Evolutionary conservation across 257 asterid genomes (phyloP), one percentile per base, ranked within the genome.

Genomic region (Gentiana straminea): DNA sequence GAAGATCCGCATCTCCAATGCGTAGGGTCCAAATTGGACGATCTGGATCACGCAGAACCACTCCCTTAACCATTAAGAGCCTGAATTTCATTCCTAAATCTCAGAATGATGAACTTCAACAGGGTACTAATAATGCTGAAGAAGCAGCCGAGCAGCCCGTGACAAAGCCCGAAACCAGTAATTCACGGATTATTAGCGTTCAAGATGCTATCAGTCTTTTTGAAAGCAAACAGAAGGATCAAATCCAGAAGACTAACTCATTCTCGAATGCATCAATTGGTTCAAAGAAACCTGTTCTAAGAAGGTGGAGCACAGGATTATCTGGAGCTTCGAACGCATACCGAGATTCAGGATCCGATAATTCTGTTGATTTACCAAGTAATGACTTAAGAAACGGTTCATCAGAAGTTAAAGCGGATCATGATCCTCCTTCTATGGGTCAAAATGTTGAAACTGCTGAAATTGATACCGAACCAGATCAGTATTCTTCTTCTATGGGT

Each of bases 1-100:
- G 96, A 75, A 82, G 97, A 77, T 82, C 97, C 38, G 93, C 97
- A 54, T 92, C 99, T 76, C 99, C 99, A 55, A 89, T 92, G 99
- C 78, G 95, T 54, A 83, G 99, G 78, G 62, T 92, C 61, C 99
- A 92, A 73, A 77, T 92, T 34, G 99, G 99, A 51, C 75, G 96
- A 48, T 73, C 94, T 64, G 99, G 99, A 47, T 80, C 96, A 35
- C 91, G 99, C 45, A 84, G 96, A 68, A 69, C 99, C 32, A 79
- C 99, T 35, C 94, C 99, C 44, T 73, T 92, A 61, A 74, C 97
- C 46, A 82, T 92, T 50, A 92, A 86, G 77, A 86, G 89, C 71
- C 83, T 92, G 58, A 82, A 68, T 58, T 64, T 67, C 73, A 61
- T 79, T 76, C 92, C 97, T 48, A 75, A 94, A 71, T 65, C 69